Conservation (phyloP, 139 green algal genomes). For the Gonium pectorale region DNA sequence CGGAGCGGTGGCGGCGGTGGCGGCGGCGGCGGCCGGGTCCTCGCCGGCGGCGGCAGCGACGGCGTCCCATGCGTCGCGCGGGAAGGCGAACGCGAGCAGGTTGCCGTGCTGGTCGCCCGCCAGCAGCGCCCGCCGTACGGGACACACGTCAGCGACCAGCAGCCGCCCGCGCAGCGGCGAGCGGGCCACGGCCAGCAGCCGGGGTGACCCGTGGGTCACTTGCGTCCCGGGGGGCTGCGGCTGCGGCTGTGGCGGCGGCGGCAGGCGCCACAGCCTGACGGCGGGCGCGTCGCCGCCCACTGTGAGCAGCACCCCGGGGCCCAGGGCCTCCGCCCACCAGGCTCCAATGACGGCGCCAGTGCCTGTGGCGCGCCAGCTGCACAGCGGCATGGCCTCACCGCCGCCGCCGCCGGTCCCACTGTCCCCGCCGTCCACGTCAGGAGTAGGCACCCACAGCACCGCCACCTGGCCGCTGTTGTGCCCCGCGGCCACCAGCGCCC, state of each 20-base stretch:
- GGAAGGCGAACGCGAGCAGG: constrained; percentile 31
- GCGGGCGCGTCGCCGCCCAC: neutral
- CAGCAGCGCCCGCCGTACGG: neutral
- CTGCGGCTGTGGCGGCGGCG: neutral
- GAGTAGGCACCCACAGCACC: neutral
- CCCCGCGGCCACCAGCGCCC: neutral
- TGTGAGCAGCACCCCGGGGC: neutral
- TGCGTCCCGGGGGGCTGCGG: neutral
- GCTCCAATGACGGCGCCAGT: constrained; percentile 6
- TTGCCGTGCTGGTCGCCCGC: constrained; percentile 48
- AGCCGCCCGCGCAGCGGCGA: constrained; percentile 24
- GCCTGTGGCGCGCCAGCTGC: constrained; percentile 3
- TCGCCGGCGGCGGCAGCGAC: neutral
- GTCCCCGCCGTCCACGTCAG: neutral
- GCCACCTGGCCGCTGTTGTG: neutral
- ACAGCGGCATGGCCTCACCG: neutral
- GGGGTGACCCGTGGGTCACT: neutral
- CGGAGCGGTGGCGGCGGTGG: no score
- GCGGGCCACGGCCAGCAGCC: constrained; percentile 10
- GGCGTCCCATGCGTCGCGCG: neutral
- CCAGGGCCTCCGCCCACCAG: constrained; percentile 15
- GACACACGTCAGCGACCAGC: constrained; percentile 12
- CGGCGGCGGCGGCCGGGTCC: no score
- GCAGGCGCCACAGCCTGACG: constrained; percentile 28
- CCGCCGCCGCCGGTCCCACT: neutral